Percentiles rank a stretch among this genome's conserved stretches.
Evolutionary conservation across 495 filamentous ascomycete species (phyloP).

Genomic region (Neurospora sp.): DNA sequence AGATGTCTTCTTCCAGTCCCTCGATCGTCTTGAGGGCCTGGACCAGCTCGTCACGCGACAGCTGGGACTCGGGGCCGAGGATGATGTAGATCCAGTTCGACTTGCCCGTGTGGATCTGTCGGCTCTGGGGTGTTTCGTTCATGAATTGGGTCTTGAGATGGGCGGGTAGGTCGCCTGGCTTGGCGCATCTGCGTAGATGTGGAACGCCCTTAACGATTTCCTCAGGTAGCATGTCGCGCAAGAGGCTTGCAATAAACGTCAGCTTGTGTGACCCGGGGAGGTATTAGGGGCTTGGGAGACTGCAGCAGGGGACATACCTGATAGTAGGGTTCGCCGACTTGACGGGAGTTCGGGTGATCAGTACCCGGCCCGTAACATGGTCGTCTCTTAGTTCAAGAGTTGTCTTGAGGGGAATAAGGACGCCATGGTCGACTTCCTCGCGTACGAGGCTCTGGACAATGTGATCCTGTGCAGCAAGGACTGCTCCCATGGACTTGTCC

Average conservation of each 20-base stretch:
- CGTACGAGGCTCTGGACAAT: constrained; percentile 19
- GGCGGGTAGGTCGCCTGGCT: constrained; percentile 55
- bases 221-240: constrained; percentile 42
- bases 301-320: constrained; percentile 23
- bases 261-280: not conserved
- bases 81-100: constrained; percentile 40
- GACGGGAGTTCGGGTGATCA: constrained; percentile 41
- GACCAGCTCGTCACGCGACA: constrained; percentile 29
- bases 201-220: constrained; percentile 50
- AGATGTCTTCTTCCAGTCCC: constrained; percentile 36
- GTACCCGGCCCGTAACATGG: constrained; percentile 35
- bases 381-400: constrained; percentile 41
- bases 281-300: not conserved
- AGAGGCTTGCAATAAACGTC: constrained; percentile 20
- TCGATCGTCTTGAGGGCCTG: constrained; percentile 22
- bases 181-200: constrained; percentile 77
- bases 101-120: constrained; percentile 34
- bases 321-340: constrained; percentile 43
- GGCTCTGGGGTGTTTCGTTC: constrained; percentile 32
- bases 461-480: constrained; percentile 19
- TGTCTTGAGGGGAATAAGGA: constrained; percentile 47
- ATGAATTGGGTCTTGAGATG: constrained; percentile 36
- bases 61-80: constrained; percentile 28
- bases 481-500: constrained; percentile 12
- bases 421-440: constrained; percentile 22